Evolutionary conservation across 192 early-diverging fungal genomes (phyloP).

Genomic region (Coemansia asiatica): DNA sequence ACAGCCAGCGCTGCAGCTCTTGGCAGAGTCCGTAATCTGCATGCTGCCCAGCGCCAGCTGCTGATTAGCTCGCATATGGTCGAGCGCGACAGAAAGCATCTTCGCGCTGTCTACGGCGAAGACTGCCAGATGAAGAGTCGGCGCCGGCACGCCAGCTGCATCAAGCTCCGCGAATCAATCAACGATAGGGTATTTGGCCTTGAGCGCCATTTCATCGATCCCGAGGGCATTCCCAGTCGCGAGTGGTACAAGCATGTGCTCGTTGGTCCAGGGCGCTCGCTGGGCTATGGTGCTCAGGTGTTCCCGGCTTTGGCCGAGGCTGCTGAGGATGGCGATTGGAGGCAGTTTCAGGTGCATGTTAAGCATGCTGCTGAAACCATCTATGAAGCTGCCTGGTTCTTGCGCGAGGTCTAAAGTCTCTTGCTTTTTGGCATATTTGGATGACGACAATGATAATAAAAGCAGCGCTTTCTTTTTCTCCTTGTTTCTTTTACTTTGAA

Average conservation of each 20-base stretch:
- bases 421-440: too few relatives aligned
- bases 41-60: slow-evolving; percentile 36
- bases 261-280: slow-evolving; percentile 59
- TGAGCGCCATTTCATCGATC: slow-evolving; percentile 62
- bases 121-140: slow-evolving; percentile 50
- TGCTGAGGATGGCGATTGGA: slow-evolving; percentile 38
- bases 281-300: slow-evolving; percentile 54
- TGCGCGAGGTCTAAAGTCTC: slow-evolving; percentile 30
- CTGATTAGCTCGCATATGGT: slow-evolving; percentile 28
- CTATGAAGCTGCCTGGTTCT: slow-evolving; percentile 49
- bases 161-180: slow-evolving; percentile 34
- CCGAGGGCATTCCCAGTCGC: slow-evolving; percentile 59
- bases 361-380: slow-evolving; percentile 38
- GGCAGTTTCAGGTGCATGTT: slow-evolving; percentile 24
- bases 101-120: slow-evolving; percentile 40
- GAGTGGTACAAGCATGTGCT: slow-evolving; percentile 66
- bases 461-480: neutral
- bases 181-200: slow-evolving; percentile 56
- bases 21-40: slow-evolving; percentile 27
- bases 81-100: slow-evolving; percentile 29
- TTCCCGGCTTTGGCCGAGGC: slow-evolving; percentile 62
- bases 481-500: neutral
- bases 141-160: slow-evolving; percentile 31
- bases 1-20: neutral
- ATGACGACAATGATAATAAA: too few relatives aligned